Evolutionary conservation across 1,284 basidiomycete species (phyloP), one percentile per base, ranked within the genome.

Genomic region (Phylloporus gajari): DNA sequence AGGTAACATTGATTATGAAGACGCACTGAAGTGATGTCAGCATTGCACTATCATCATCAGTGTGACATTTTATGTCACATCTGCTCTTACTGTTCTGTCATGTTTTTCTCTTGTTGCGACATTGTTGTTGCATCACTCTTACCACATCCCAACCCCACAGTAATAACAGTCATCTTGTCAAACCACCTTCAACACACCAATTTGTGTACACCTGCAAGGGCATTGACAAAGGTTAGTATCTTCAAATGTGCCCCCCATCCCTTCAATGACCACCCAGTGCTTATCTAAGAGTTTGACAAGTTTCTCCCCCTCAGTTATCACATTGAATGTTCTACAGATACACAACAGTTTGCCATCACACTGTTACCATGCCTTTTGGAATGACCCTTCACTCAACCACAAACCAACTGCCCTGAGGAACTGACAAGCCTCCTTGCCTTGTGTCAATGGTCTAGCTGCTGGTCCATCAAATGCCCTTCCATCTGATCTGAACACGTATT

Each of bases 241-340:
- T 99, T 99, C 80, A 93, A 94, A 83, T 95, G 97, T 72, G 97
- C 99, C 42, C 97, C 96, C 3, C 91, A 93, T 53, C 91, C 99
- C 35, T 99, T 99, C 86, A 91, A 93, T 71, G 96, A 96, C 2
- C 96, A 98, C 80, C 95, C 96, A 0, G 83, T 87, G 40, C 93
- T 99, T 73, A 98, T 99, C 65, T 95, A 98, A 84, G 97, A 97
- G 32, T 99, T 99, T 89, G 99, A 99, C 86, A 98, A 97, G 3
- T 99, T 99, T 84, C 89, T 99, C 15, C 97, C 97, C 2, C 91
- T 92, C 17, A 97, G 97, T 17, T 99, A 99, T 83, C 92, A 95
- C 61, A 98, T 99, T 81, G 96, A 98, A 75, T 92, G 91, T 75
- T 88, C 88, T 23, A 84, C 84, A 38, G 91, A 93, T 76, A 83